Evolutionary conservation across 371 early-diverging fungal genomes (phyloP).

Genomic region (Apophysomyces trapeziformis): DNA sequence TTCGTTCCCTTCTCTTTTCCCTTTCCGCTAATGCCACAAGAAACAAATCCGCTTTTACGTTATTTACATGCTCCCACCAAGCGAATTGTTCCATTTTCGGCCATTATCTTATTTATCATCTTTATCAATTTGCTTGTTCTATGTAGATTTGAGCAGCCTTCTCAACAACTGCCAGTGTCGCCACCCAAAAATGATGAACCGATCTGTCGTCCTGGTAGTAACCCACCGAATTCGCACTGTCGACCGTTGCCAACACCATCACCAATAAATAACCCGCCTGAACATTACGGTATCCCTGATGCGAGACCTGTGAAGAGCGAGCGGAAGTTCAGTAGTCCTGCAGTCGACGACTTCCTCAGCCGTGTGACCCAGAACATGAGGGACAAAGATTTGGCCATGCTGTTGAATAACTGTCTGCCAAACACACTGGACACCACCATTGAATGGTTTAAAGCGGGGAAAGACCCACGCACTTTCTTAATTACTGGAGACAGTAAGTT

Average conservation of each 20-base stretch:
- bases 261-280: constrained; percentile 27
- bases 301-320: constrained; percentile 24
- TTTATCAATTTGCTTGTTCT: neutral
- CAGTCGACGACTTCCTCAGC: constrained; percentile 31
- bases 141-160: neutral
- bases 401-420: constrained; percentile 57
- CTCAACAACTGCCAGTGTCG: neutral
- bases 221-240: neutral
- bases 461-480: constrained; percentile 49
- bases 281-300: constrained; percentile 24
- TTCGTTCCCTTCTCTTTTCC: neutral
- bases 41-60: neutral
- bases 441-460: constrained; percentile 30
- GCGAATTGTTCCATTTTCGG: neutral
- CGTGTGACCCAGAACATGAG: constrained; percentile 25
- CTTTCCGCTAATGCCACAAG: neutral
- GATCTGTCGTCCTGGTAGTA: neutral
- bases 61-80: neutral
- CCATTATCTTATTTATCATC: neutral
- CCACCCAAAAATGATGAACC: neutral
- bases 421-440: constrained; percentile 64
- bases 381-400: constrained; percentile 43
- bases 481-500: constrained; percentile 60
- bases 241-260: neutral
- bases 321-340: constrained; percentile 35